Base-by-base conservation (phyloP, 2,329 filamentous ascomycete genomes). In the Chalara sp. region DNA sequence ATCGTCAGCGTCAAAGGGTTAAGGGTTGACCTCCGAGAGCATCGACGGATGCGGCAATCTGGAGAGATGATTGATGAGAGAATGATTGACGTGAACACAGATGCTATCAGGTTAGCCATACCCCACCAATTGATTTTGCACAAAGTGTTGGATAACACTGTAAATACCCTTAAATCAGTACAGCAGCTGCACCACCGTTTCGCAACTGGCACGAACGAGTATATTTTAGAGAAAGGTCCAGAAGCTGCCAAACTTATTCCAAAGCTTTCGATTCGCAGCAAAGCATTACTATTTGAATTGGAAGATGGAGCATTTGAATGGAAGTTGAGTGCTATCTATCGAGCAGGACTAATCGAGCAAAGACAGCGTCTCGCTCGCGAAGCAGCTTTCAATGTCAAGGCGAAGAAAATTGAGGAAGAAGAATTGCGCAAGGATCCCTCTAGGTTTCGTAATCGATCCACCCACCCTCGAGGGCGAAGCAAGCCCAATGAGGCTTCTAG, bases 271-370 rank as follows among this genome's bases (percentile, higher is more conserved):
- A 58, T 99, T 7, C 82, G 90, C 47, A 86, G 86, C 49, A 87
- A 87, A 60, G 87, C 87, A 5, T 75, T 99, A 29, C 71, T 96
- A 2, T 92, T 99, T 53, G 92, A 97, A 63, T 76, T 99, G 35
- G 93, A 99, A 69, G 93, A 99, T 65, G 92, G 93, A 46, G 86
- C 89, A 0, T 99, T 99, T 62, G 93, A 99, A 67, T 99, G 91
- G 88, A 97, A 96, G 65, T 74, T 99, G 7, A 89, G 91, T 12
- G 84, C 90, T 63, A 99, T 99, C 47, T 99, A 97, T 67, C 84
- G 92, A 32, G 82, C 89, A 44, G 93, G 95, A 0, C 76, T 92
- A 21, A 74, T 91, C 50, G 93, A 99, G 67, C 92, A 97, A 68
- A 84, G 86, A 65, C 93, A 97, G 67, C 81, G 93, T 21, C 73